Evolutionary conservation across 1,284 basidiomycete genomes (phyloP), one percentile per base, ranked within the genome.

Genomic region (Tylopilus orsonianus): DNA sequence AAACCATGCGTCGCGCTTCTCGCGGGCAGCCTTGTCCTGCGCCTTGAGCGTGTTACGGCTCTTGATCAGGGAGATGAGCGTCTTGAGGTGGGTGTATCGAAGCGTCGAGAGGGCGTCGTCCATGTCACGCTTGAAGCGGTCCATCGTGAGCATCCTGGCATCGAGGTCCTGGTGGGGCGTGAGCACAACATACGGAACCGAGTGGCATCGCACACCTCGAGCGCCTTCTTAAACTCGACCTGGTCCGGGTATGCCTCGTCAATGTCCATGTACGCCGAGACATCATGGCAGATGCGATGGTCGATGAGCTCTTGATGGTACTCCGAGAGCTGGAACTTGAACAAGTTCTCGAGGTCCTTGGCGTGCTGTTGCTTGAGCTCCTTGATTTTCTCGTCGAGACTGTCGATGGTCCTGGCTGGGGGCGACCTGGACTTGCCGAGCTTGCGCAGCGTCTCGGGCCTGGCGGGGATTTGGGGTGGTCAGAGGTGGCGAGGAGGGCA

Each of bases 1-100:
- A 53, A 87, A 85, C 46, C 69, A 68, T 2, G 69, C 63, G 27
- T 78, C 75, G 3, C 67, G 71, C 19, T 57, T 59, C 45, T 66
- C 68, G 1, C 69, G 72, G 14, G 51, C 58, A 8, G 58, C 51
- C 37, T 70, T 67, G 49, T 78, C 72, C 23, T 59, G 51, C 4
- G 32, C 38, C 26, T 61, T 62, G 32, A 72, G 57, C 0, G 50
- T 51, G 6, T 59, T 57, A 3, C 65, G 67, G 30, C 58, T 61
- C n/a, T 37, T 38, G 16, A 63, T 41, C 4, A 81, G 64, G 0
- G 64, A 61, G 4, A 59, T 41, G n/a, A 77, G 49, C 8, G 64
- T 67, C 29, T 59, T 59, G 10, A 78, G 57, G 50, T 81, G 62
- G 0, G 67, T 67, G 50, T 80, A 70, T 10, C 73, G 74, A 30